Conservation (phyloP, 1,284 basidiomycete genomes). For the Pseudozyma sp. region DNA sequence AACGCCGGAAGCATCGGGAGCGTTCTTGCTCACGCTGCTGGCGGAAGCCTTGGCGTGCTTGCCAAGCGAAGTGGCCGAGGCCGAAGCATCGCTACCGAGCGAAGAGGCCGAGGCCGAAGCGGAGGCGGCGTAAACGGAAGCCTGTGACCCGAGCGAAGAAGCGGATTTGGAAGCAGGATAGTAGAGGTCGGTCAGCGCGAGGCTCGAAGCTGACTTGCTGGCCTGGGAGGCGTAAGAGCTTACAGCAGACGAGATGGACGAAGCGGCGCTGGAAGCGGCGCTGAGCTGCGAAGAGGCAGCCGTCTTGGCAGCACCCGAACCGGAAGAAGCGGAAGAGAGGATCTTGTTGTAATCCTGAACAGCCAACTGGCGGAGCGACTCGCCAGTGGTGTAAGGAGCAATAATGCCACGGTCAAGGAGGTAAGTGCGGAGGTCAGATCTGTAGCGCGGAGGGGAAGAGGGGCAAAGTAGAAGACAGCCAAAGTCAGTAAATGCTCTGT, state of each 20-base stretch:
- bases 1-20: slow-evolving; percentile 31
- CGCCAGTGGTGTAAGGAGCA: slow-evolving; percentile 60
- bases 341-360: slow-evolving; percentile 62
- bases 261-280: slow-evolving; percentile 48
- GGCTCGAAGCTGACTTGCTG: slow-evolving; percentile 34
- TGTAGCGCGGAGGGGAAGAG: not conserved
- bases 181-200: slow-evolving; percentile 57
- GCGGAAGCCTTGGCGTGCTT: slow-evolving; percentile 12
- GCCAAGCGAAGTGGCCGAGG: slow-evolving; percentile 19
- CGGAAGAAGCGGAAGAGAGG: slow-evolving; percentile 36
- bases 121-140: slow-evolving; percentile 41
- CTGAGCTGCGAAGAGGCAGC: slow-evolving; percentile 43
- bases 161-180: slow-evolving; percentile 54
- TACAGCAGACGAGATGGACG: slow-evolving; percentile 59
- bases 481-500: not conserved
- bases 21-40: slow-evolving; percentile 35
- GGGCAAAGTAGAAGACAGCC: not conserved
- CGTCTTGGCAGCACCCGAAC: slow-evolving; percentile 34
- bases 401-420: slow-evolving; percentile 67
- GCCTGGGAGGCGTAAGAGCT: slow-evolving; percentile 49
- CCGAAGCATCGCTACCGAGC: slow-evolving; percentile 28
- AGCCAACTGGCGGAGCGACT: slow-evolving; percentile 64
- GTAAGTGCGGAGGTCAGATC: slow-evolving; percentile 63
- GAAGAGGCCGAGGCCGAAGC: slow-evolving; percentile 29
- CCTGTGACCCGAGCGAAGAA: slow-evolving; percentile 49